Percentiles rank a stretch among this genome's conserved stretches.
Conservation (phyloP, 768 basidiomycete genomes). For the Suillus variegatus region DNA sequence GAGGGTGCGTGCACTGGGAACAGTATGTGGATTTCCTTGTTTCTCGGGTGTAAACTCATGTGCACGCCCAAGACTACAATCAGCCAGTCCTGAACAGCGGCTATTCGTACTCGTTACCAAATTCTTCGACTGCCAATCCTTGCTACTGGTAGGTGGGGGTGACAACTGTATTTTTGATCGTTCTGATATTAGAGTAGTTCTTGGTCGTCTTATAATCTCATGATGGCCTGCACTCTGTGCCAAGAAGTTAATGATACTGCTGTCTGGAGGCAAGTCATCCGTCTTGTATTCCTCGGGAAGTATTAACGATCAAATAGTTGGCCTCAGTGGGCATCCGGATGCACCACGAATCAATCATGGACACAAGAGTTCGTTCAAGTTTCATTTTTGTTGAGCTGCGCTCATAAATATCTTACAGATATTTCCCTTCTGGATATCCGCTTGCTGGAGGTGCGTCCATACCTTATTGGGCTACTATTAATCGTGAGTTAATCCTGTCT, state of each 20-base stretch:
- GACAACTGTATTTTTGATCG: background rate
- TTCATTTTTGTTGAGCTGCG: background rate
- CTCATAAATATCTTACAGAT: slow-evolving; percentile 13
- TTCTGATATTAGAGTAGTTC: slow-evolving; percentile 36
- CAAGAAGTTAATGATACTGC: slow-evolving; percentile 33
- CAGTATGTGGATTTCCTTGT: slow-evolving; percentile 15
- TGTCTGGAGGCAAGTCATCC: slow-evolving; percentile 32
- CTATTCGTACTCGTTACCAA: slow-evolving; percentile 24
- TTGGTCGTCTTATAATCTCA: slow-evolving; percentile 57
- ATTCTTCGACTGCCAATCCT: slow-evolving; percentile 21
- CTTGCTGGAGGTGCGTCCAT: slow-evolving; percentile 36
- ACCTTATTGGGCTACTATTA: slow-evolving; percentile 47
- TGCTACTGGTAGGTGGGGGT: slow-evolving; percentile 29
- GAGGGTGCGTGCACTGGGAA: slow-evolving; percentile 30
- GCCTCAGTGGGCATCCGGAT: slow-evolving; percentile 14
- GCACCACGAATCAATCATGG: background rate
- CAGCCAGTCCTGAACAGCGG: slow-evolving; percentile 24
- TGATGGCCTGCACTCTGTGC: slow-evolving; percentile 53
- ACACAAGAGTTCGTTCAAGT: background rate
- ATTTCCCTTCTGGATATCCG: slow-evolving; percentile 42
- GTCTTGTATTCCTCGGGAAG: background rate
- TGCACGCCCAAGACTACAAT: slow-evolving; percentile 19
- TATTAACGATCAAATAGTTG: slow-evolving; percentile 17
- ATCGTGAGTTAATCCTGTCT: slow-evolving; percentile 42
- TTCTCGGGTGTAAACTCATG: background rate